phyloP scores from a whole-genome alignment of 495 filamentous ascomycete species.

The Halenospora varia region DNA sequence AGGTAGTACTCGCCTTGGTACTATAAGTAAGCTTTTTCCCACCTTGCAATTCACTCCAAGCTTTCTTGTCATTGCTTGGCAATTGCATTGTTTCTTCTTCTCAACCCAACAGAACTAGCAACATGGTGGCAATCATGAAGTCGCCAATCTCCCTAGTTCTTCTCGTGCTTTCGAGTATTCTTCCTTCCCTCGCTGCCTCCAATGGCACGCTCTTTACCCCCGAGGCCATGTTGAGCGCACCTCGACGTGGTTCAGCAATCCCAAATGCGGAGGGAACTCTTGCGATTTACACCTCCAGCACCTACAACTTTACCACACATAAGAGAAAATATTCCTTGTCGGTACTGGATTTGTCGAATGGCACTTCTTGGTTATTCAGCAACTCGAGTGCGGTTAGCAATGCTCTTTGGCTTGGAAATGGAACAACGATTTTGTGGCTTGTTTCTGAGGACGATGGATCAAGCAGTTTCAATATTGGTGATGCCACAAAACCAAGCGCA shows the following conservation, averaged over 20 bases:
- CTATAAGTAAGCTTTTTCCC: background rate
- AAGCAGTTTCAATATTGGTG: slow-evolving; percentile 57
- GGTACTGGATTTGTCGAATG: slow-evolving; percentile 63
- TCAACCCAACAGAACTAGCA: background rate
- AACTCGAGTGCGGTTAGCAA: slow-evolving; percentile 60
- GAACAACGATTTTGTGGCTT: slow-evolving; percentile 58
- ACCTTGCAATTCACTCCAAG: background rate
- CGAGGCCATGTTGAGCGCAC: slow-evolving; percentile 77
- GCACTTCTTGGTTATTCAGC: slow-evolving; percentile 60
- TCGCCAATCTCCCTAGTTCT: background rate
- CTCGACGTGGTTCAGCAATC: slow-evolving; percentile 67
- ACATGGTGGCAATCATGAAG: slow-evolving; percentile 1
- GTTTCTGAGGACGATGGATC: slow-evolving; percentile 55
- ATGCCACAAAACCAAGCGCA: slow-evolving; percentile 47
- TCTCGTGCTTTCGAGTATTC: background rate
- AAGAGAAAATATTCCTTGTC: slow-evolving; percentile 66
- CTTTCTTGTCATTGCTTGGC: background rate
- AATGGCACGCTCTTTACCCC: slow-evolving; percentile 58
- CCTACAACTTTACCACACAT: slow-evolving; percentile 79
- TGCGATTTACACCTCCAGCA: slow-evolving; percentile 64
- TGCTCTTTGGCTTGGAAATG: slow-evolving; percentile 70
- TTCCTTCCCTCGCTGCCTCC: slow-evolving; percentile 23
- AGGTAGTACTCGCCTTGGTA: background rate
- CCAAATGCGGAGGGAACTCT: slow-evolving; percentile 68
- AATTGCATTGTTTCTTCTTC: background rate